A percentile compares a stretch with the other conserved stretches of the same genome.
These are phyloP conservation scores for Pulveroboletus sp. DNA, from an alignment of 1,284 basidiomycete species.

Conservation along the genomic window DNA sequence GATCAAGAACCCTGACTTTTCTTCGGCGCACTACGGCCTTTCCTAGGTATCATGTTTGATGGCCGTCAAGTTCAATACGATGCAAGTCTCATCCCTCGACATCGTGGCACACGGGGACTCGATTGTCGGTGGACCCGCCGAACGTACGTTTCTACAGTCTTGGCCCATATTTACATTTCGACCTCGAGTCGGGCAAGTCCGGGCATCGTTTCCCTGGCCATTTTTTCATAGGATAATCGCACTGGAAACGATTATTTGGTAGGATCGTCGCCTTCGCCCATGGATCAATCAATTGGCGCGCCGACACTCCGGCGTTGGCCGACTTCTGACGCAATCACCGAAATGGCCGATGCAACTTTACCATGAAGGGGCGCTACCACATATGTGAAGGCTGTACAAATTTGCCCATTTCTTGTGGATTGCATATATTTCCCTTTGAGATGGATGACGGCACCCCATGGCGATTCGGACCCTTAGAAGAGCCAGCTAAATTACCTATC, in stretches of 20 bases:
- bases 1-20: not conserved
- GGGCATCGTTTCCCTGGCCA: not conserved
- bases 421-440: too few relatives aligned
- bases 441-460: not conserved
- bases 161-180: not conserved
- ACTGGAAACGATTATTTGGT: too few relatives aligned
- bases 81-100: not conserved
- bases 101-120: not conserved
- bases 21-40: not conserved
- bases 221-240: not conserved
- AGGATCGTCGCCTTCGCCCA: too few relatives aligned
- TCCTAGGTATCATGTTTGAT: not conserved
- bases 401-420: too few relatives aligned
- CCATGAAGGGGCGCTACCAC: too few relatives aligned
- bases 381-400: too few relatives aligned
- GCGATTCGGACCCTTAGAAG: slow-evolving; percentile 1
- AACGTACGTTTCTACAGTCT: not conserved
- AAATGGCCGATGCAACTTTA: too few relatives aligned
- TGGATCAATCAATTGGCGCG: too few relatives aligned
- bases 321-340: too few relatives aligned
- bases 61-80: not conserved
- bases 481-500: not conserved
- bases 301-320: too few relatives aligned
- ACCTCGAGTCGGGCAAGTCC: not conserved
- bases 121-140: not conserved